Conservation (phyloP, 2,329 filamentous ascomycete species). For the Penicillium sp. region DNA sequence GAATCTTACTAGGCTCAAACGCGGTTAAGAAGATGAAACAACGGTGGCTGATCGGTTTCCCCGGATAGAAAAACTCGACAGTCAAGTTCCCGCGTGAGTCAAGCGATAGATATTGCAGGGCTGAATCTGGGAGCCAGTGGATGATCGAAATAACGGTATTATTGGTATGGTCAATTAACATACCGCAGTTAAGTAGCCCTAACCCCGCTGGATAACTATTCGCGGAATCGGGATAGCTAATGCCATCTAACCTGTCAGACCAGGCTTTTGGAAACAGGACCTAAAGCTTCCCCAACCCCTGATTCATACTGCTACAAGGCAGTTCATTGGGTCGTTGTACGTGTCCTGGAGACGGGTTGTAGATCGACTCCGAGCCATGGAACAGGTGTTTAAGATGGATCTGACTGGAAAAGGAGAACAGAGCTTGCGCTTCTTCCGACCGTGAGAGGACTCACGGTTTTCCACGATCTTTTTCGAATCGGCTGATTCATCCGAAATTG, state of each 20-base stretch:
- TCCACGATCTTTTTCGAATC: not conserved
- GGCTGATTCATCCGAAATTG: not conserved
- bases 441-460: not conserved
- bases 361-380: conserved; percentile 4
- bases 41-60: conserved; percentile 10
- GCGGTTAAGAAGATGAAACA: conserved; percentile 15
- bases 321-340: not conserved
- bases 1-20: no score
- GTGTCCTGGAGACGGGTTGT: not conserved
- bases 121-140: no score
- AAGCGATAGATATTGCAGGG: conserved; percentile 3
- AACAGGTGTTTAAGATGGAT: not conserved
- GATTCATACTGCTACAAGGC: not conserved
- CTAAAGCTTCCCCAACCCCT: not conserved
- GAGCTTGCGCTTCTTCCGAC: not conserved
- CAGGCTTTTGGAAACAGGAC: not conserved
- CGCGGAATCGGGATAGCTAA: not conserved
- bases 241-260: not conserved
- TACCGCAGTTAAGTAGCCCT: not conserved
- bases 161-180: no score
- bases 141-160: no score
- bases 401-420: not conserved
- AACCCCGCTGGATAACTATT: not conserved
- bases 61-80: conserved; percentile 3
- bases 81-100: conserved; percentile 1